phyloP scores from a whole-genome alignment of 345 rosid genomes.

The Citrus sp. region DNA sequence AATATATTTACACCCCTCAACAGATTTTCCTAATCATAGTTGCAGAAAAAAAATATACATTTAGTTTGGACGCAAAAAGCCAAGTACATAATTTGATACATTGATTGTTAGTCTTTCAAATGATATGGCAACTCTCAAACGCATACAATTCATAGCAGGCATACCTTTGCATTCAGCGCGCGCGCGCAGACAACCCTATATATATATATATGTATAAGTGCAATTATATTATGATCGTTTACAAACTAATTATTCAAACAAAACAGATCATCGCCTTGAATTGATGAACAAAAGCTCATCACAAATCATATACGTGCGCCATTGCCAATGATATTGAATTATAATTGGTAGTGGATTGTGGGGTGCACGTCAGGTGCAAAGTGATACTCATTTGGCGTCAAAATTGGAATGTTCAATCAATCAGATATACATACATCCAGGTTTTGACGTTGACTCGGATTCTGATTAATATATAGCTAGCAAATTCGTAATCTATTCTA shows the following conservation, averaged over 20 bases:
- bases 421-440: background rate
- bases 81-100: background rate
- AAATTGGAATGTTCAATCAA: background rate
- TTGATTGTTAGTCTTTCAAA: background rate
- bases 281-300: background rate
- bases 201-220: too few species aligned
- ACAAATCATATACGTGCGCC: background rate
- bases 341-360: background rate
- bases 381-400: background rate
- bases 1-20: conserved; percentile 11
- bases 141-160: background rate
- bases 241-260: too few species aligned
- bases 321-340: background rate
- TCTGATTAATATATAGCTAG: background rate
- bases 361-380: conserved; percentile 5
- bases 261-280: background rate
- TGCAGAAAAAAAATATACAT: background rate
- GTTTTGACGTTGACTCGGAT: background rate
- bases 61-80: background rate
- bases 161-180: too few species aligned
- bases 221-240: too few species aligned
- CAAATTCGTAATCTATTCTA: background rate
- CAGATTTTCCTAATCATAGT: conserved; percentile 2
- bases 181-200: too few species aligned
- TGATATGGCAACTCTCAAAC: background rate